These are phyloP conservation scores for Xylaria curta DNA, from an alignment of 495 filamentous ascomycete genomes.

Conservation along the genomic window DNA sequence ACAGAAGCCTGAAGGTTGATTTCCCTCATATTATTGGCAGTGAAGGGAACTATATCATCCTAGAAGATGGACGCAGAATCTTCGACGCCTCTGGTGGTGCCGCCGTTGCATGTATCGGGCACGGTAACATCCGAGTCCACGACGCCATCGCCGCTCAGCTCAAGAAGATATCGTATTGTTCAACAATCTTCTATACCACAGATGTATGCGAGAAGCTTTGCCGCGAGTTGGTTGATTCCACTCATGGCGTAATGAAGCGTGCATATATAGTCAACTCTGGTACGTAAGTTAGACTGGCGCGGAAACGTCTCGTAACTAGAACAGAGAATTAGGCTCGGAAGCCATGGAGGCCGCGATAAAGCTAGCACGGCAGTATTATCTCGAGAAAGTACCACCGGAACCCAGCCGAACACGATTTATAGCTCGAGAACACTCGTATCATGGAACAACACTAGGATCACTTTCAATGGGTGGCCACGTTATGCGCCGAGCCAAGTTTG, in stretches of 20 bases:
- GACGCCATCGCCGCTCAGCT: conserved; percentile 53
- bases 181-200: conserved; percentile 53
- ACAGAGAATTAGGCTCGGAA: conserved; percentile 52
- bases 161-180: conserved; percentile 49
- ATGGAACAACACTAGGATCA: conserved; percentile 68
- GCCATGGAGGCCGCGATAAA: conserved; percentile 71
- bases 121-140: conserved; percentile 51
- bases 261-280: conserved; percentile 65
- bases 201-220: conserved; percentile 49
- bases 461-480: conserved; percentile 63
- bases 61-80: conserved; percentile 67
- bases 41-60: conserved; percentile 46
- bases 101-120: conserved; percentile 59
- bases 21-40: conserved; percentile 36
- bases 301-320: conserved; percentile 3
- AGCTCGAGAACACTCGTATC: conserved; percentile 64
- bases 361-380: conserved; percentile 66
- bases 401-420: conserved; percentile 55
- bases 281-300: conserved; percentile 39
- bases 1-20: conserved; percentile 38
- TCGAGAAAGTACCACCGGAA: conserved; percentile 57
- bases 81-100: conserved; percentile 67
- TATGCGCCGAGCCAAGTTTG: conserved; percentile 60
- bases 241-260: conserved; percentile 51
- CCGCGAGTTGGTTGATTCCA: conserved; percentile 50